Base-by-base conservation (phyloP, 2,329 filamentous ascomycete genomes). In the Fusarium longipes region DNA sequence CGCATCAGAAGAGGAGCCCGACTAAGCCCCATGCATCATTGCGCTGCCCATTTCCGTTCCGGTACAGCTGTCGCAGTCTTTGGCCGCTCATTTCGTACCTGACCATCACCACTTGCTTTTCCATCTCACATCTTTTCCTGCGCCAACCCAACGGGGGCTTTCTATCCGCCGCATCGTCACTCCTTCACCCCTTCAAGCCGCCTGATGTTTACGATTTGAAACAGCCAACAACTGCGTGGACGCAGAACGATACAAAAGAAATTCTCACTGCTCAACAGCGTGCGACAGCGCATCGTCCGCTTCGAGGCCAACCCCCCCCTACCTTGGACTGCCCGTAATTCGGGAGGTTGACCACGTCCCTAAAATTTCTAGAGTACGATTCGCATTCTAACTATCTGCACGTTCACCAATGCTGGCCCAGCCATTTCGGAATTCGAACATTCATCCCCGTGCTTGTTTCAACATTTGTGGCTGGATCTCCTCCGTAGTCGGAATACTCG, bases 401-500 rank as follows among this genome's bases (percentile, higher is more conserved):
- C 68, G 68, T 64, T 32, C 43, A 71, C 76, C 75, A 76, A 82
- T 81, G 79, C 77, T 76, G 68, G 72, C 74, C 81, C 80, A 82
- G 80, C 82, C 81, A 81, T 82, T 77, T 74, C 72, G 73, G 76
- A 74, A 71, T 74, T 76, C 77, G 78, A 78, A 70, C 62, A 58
- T 70, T 74, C 70, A 77, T 70, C 70, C 29, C 25, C 25, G 40
- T 38, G 25, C 71, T 74, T 70, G 70, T 74, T 76, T 70, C 73
- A 75, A 70, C 68, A 57, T 70, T 64, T 69, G 67, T 65, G 63
- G 62, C 66, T 73, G 63, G 70, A 64, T 69, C 69, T 65, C 60
- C 69, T 62, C 54, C 52, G 51, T 61, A 52, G 66, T 63, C 52
- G 57, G 54, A 45, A 52, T 43, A 30, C 47, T 57, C 40, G 59